Conservation (phyloP, 768 basidiomycete genomes). For the Pleurotus salmoneostramineus region DNA sequence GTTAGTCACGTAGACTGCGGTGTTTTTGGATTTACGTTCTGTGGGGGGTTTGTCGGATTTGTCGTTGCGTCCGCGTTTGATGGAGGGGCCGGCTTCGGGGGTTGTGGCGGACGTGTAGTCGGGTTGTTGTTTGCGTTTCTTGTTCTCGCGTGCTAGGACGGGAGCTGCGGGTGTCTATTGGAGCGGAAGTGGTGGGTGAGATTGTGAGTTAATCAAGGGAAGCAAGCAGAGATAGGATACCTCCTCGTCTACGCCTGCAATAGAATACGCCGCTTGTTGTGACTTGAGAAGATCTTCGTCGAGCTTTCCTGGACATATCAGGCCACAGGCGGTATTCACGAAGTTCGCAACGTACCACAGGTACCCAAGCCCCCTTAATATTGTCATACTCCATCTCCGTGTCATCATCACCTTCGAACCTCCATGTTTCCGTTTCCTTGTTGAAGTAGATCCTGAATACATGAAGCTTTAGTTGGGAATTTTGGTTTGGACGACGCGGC, state of each 20-base stretch:
- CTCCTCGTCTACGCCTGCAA: conserved; percentile 91
- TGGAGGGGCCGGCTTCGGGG: conserved; percentile 45
- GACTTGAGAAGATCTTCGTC: conserved; percentile 83
- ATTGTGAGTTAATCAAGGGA: background rate
- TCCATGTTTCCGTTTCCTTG: conserved; percentile 73
- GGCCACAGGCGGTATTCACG: background rate
- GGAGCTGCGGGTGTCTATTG: conserved; percentile 84
- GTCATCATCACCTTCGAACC: conserved; percentile 86
- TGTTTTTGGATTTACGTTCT: conserved; percentile 84
- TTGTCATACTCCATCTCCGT: conserved; percentile 88
- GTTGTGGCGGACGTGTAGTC: conserved; percentile 61
- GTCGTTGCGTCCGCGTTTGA: conserved; percentile 66
- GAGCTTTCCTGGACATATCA: conserved; percentile 43
- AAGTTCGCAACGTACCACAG: conserved; percentile 59
- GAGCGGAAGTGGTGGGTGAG: background rate
- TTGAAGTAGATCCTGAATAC: conserved; percentile 69
- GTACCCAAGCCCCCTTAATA: conserved; percentile 74
- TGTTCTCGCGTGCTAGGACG: conserved; percentile 73
- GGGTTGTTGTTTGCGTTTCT: conserved; percentile 72
- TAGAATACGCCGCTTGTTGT: conserved; percentile 94
- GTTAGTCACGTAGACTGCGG: conserved; percentile 85
- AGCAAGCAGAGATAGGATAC: conserved; percentile 37
- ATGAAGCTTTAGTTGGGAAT: conserved; percentile 12
- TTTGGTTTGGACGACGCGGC: no score
- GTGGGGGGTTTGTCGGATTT: conserved; percentile 34